Conservation (phyloP, 148 eudicot species). For the Silene conica region DNA sequence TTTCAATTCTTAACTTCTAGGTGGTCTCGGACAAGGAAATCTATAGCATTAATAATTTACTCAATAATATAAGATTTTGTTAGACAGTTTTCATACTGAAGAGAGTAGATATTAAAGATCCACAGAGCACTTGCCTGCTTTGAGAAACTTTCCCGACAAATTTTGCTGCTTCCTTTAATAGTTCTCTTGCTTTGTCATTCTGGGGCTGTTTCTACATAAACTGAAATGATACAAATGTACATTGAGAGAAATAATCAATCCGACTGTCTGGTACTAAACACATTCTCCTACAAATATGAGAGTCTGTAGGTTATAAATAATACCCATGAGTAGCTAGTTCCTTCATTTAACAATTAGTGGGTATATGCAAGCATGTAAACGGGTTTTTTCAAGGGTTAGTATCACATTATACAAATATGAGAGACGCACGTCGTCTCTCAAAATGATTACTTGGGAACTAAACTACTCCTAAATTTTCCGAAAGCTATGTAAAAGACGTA, state of each 20-base stretch:
- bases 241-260: neutral
- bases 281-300: neutral
- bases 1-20: slow-evolving; percentile 30
- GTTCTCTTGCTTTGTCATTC: slow-evolving; percentile 27
- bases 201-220: slow-evolving; percentile 32
- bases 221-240: neutral
- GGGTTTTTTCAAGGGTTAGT: too few species aligned
- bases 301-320: too few species aligned
- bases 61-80: neutral
- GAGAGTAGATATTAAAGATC: neutral
- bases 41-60: slow-evolving; percentile 24
- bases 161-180: slow-evolving; percentile 20
- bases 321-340: neutral
- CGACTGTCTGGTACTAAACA: neutral
- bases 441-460: neutral
- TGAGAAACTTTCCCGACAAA: slow-evolving; percentile 25
- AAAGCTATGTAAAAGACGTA: neutral
- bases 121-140: slow-evolving; percentile 35
- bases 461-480: neutral
- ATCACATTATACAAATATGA: too few species aligned
- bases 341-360: neutral
- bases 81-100: neutral
- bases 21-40: slow-evolving; percentile 37
- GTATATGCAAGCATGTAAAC: neutral
- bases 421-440: neutral